Percentiles rank a stretch among this genome's conserved stretches.
phyloP scores from a whole-genome alignment of 2,329 filamentous ascomycete species.

The Penicillium freii region DNA sequence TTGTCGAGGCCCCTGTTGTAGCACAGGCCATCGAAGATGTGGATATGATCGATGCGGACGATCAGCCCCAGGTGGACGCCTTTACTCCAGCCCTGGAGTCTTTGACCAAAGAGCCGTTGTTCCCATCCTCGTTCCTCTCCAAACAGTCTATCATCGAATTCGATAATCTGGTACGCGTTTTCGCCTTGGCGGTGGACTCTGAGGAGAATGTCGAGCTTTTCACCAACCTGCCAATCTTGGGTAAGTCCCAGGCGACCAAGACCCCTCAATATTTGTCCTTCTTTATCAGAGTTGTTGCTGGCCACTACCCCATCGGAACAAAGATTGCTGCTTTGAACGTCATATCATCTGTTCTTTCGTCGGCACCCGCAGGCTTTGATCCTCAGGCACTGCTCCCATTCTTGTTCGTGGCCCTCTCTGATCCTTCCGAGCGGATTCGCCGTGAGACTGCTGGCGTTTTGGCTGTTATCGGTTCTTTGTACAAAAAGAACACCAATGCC shows the following conservation, averaged over 20 bases:
- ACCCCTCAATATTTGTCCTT: constrained; percentile 71
- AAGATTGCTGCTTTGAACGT: constrained; percentile 68
- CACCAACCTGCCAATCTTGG: constrained; percentile 39
- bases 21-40: constrained; percentile 52
- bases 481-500: constrained; percentile 48
- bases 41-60: constrained; percentile 48
- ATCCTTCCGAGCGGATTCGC: constrained; percentile 73
- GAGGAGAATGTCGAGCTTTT: constrained; percentile 36
- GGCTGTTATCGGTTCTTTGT: constrained; percentile 54
- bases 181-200: constrained; percentile 35
- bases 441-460: constrained; percentile 70
- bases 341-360: constrained; percentile 56
- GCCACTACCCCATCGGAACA: constrained; percentile 66
- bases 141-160: constrained; percentile 36
- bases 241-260: constrained; percentile 49
- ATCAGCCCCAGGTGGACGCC: constrained; percentile 27
- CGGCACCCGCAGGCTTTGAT: constrained; percentile 57
- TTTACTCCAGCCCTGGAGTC: constrained; percentile 37
- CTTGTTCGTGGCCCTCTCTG: constrained; percentile 68
- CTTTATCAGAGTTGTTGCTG: constrained; percentile 71
- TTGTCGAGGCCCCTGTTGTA: constrained; percentile 59
- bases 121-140: constrained; percentile 40
- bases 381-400: constrained; percentile 84
- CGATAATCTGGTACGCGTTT: constrained; percentile 39
- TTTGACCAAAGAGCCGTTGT: constrained; percentile 28